Base-by-base conservation (phyloP, 148 eudicot species). In the Silene latifolia region DNA sequence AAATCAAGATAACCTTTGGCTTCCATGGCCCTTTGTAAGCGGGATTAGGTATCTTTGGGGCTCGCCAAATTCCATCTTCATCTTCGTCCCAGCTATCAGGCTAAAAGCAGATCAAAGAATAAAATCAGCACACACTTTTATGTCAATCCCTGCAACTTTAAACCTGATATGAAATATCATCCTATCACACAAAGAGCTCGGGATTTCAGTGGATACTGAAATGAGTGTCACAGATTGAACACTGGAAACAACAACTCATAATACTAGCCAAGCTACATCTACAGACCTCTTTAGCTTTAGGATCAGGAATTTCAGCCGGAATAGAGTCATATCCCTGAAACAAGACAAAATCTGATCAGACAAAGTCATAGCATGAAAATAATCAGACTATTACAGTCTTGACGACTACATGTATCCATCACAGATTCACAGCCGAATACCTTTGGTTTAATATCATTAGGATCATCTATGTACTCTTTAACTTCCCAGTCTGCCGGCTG, bases 11-110 rank as follows among this genome's bases (percentile, higher is more conserved):
- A 14, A 89, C 98, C 97, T 94, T 94, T 5, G 82, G 83, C 88
- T 90, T 94, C 98, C 98, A 94, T 76, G 97, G 97, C 54, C 98
- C 98, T 82, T 88, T 92, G 79, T 91, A 94, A 67, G 92, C 93
- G 69, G 97, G 97, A 85, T 94, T 94, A 35, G 97, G 98, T 23
- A 94, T 74, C 84, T 84, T 94, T 48, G 90, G 89, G 58, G 90
- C 78, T 78, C 82, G 91, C 98, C 98, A 94, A 72, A 90, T 79
- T 62, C 98, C 98, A 83, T 94, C 93, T 71, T 89, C 98, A 14
- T 94, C 98, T 89, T 94, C 98, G 81, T 94, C 97, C 98, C 98
- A 94, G 65, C 76, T 73, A 85, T 72, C 85, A 82, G 97, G 98
- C 98, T 94, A 68, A 53, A 21, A 18, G 9, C 44, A 80, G 66